Base-by-base conservation (phyloP, 2,329 filamentous ascomycete genomes). In the Epichloe sylvatica region DNA sequence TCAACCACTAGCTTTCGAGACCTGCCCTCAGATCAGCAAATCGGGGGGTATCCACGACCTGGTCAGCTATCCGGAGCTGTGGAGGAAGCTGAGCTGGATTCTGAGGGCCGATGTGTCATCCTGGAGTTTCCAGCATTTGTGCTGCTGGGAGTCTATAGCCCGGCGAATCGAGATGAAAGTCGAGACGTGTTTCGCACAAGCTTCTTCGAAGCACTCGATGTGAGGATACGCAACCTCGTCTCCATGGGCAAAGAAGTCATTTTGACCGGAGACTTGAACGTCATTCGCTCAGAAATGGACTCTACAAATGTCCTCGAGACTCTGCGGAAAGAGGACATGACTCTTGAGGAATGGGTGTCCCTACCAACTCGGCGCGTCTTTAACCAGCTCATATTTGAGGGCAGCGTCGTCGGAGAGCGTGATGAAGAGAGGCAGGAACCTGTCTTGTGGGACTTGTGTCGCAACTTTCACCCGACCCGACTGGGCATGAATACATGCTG, bases 101-200 rank as follows among this genome's bases (percentile, higher is more conserved):
- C 86, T 0, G 92, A 98, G 70, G 92, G 92, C 0, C 83, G 92
- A 45, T 95, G 89, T 58, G 80, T 97, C 7, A 75, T 95, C 41
- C 74, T 98, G 3, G 92, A 97, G 62, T 97, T 98, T 57, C 87
- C 89, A 0, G 90, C 88, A 3, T 97, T 98, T 63, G 88, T 98
- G 4, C 76, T 98, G 15, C 78, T 98, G 46, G 92, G 91, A 4
- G 83, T 94, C 2, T 97, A 98, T 67, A 87, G 86, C 58, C 92
- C 92, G 11, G 92, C 91, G 21, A 89, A 85, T 59, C 81, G 89
- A 51, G 90, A 95, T 58, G 87, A 92, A 53, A 78, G 80, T 3
- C 78, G 92, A 25, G 83, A 90, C 57, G 81, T 85, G 54, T 98
- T 94, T 60, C 83, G 91, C 13, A 72, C 84, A 49, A 81, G 77